Evolutionary conservation across 1,139 yeast species (phyloP).

Genomic region (Sugiyamaella paludigena): DNA sequence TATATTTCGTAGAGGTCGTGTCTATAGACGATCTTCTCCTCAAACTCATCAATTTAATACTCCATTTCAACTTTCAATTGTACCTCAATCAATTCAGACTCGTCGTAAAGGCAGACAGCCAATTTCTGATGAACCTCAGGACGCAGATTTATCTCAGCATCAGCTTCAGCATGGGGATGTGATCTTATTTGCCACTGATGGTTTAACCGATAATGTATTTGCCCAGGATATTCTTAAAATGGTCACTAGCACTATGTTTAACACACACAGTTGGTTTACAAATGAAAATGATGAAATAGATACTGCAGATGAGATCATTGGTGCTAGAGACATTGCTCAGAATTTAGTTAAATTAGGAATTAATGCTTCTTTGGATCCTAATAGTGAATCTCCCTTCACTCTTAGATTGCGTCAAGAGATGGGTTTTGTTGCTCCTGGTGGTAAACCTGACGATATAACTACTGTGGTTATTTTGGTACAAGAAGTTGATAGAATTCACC

Average conservation of each 20-base stretch:
- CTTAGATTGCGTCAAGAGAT: conserved; percentile 59
- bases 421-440: conserved; percentile 78
- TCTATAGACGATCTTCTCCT: conserved; percentile 65
- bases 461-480: conserved; percentile 56
- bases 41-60: conserved; percentile 91
- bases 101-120: conserved; percentile 44
- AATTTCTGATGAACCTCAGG: conserved; percentile 52
- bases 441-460: conserved; percentile 94
- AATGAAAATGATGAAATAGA: conserved; percentile 20
- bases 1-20: conserved; percentile 63
- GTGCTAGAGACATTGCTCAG: conserved; percentile 47
- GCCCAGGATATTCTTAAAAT: conserved; percentile 65
- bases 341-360: conserved; percentile 67
- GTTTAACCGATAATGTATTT: conserved; percentile 82
- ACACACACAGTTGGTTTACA: conserved; percentile 18
- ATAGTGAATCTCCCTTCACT: conserved; percentile 82
- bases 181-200: conserved; percentile 87
- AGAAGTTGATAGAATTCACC: not conserved
- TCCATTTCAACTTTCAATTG: conserved; percentile 84
- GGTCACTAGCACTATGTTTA: conserved; percentile 34
- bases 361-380: conserved; percentile 65
- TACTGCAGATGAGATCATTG: conserved; percentile 21
- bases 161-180: conserved; percentile 59
- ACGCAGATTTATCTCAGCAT: conserved; percentile 43
- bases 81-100: conserved; percentile 57